Evolutionary conservation across 345 rosid species (phyloP).

Genomic region (Sonneratia caseolaris): DNA sequence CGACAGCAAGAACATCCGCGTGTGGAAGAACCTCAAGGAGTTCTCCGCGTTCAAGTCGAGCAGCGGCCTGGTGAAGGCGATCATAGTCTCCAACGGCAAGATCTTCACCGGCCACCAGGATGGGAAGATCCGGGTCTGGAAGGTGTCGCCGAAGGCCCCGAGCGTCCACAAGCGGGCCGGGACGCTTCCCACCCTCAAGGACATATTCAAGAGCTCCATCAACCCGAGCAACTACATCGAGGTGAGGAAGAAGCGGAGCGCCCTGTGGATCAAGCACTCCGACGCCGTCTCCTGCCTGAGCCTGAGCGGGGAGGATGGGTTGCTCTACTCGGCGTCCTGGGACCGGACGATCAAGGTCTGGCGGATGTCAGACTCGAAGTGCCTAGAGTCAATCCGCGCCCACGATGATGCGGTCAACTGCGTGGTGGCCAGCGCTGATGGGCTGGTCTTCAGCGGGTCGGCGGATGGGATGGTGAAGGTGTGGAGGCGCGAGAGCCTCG

Average conservation of each 20-base stretch:
- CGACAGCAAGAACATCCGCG: conserved; percentile 93
- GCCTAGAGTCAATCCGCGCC: conserved; percentile 69
- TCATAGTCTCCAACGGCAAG: conserved; percentile 63
- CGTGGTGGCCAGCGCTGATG: conserved; percentile 43
- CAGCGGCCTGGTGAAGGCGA: conserved; percentile 87
- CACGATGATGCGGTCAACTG: conserved; percentile 96
- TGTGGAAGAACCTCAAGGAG: conserved; percentile 85
- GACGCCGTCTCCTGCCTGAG: conserved; percentile 84
- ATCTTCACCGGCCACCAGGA: conserved; percentile 95
- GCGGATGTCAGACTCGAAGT: conserved; percentile 79
- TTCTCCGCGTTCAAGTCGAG: conserved; percentile 81
- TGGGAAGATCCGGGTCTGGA: conserved; percentile 92
- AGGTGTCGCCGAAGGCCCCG: conserved; percentile 52
- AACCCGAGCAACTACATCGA: conserved; percentile 80
- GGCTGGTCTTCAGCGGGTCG: conserved; percentile 69
- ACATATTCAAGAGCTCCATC: conserved; percentile 74
- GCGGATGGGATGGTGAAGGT: conserved; percentile 91
- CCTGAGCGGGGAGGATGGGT: conserved; percentile 50
- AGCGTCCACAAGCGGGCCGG: conserved; percentile 66
- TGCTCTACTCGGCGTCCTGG: conserved; percentile 89
- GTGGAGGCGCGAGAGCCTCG: conserved; percentile 56
- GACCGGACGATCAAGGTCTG: conserved; percentile 86
- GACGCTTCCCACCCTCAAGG: conserved; percentile 74
- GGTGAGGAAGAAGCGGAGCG: conserved; percentile 47
- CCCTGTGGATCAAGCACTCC: conserved; percentile 89